Evolutionary conservation across 163 green algal genomes (phyloP), one percentile per base, ranked within the genome.

Genomic region (Chlamydomonas reinhardtii): DNA sequence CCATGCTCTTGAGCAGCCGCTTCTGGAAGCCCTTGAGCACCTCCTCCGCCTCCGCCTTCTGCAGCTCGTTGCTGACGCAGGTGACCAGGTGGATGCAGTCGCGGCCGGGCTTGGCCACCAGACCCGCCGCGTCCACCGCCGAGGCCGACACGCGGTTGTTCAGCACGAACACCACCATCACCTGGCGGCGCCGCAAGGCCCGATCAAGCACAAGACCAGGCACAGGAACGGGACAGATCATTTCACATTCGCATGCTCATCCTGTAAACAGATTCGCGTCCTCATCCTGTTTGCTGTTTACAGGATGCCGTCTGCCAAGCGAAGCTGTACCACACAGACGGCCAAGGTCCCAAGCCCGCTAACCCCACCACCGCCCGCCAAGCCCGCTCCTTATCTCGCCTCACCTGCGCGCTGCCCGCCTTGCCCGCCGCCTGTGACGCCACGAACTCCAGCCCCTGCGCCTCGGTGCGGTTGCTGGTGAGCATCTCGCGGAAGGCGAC

Each of bases 11-110:
- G 32, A 90, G 71, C 43, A 82, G 80, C 32, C 48, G 64, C 52
- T 79, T 74, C 68, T 87, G 65, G 64, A 78, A 80, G 2, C 25
- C 52, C 61, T 73, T 54, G 66, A 90, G 75, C 80, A 92, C 31
- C 62, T 79, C 83, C 76, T 89, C 84, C 32, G 68, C 89, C 22
- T 85, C 72, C 0, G 31, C 32, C 22, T 32, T 24, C 85, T 90
- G 85, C 73, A 86, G 74, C 9, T 78, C 65, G 25, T 64, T 89
- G 65, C 73, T 43, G 31, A 90, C 82, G 32, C 88, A 81, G 1
- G 82, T 91, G 35, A 92, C 89, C 5, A 92, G 76, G 31, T 88
- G 75, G 25, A 92, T 29, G 20, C 35, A 72, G 76, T 92, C 89
- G 25, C 89, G 82, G 11, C 89, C 89, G 0, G 85, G 84, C 11